Conservation (phyloP, 345 rosid genomes). For the Erodium maritimum region DNA sequence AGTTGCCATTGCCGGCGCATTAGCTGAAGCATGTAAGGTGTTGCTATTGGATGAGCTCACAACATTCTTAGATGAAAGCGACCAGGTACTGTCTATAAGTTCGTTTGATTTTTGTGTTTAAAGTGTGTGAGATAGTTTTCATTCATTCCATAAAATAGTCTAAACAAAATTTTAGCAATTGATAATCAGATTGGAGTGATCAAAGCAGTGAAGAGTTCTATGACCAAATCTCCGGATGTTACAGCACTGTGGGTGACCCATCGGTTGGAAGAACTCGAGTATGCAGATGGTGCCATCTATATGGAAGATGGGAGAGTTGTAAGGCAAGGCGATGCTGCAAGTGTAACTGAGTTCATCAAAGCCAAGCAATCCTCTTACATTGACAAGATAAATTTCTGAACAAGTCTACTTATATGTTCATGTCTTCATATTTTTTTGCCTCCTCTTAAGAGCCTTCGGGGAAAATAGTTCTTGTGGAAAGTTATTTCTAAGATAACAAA, state of each 20-base stretch:
- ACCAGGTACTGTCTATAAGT: constrained; percentile 67
- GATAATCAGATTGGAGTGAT: constrained; percentile 71
- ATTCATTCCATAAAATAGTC: not conserved
- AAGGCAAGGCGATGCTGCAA: constrained; percentile 49
- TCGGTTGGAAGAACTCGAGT: constrained; percentile 79
- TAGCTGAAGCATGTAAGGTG: constrained; percentile 90
- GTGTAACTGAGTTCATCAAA: constrained; percentile 43
- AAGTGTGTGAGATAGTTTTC: not conserved
- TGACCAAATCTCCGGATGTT: constrained; percentile 50
- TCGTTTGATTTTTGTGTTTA: not conserved
- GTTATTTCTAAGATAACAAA: too few relatives aligned
- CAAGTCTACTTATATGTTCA: not conserved
- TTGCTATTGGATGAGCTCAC: constrained; percentile 86
- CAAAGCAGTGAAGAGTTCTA: constrained; percentile 53
- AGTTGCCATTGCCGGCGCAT: constrained; percentile 92
- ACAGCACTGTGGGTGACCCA: constrained; percentile 93
- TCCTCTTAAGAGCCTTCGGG: too few relatives aligned
- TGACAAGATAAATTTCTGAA: constrained; percentile 32
- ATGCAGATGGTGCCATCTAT: constrained; percentile 79
- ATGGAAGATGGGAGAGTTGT: constrained; percentile 80
- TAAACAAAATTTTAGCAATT: not conserved
- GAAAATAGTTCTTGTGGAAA: too few relatives aligned
- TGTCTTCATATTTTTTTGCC: too few relatives aligned
- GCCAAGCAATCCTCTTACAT: constrained; percentile 46
- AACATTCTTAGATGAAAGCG: constrained; percentile 73